Conservation (phyloP, 371 early-diverging fungal genomes). For the Batrachochytrium dendrobatidis region DNA sequence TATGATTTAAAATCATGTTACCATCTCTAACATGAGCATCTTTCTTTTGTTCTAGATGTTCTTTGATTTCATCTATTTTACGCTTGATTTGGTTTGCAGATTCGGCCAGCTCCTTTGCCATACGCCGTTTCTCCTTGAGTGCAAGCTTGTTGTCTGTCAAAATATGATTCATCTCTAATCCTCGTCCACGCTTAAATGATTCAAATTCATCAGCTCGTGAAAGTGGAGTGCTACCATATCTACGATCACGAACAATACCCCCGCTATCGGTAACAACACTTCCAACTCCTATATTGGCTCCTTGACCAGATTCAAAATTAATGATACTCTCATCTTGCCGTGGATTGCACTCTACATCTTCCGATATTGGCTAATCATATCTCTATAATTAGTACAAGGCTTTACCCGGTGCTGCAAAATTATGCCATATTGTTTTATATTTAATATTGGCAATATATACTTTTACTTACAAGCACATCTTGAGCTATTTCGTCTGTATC, state of each 20-base stretch:
- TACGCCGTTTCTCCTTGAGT: constrained; percentile 36
- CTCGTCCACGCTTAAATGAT: constrained; percentile 37
- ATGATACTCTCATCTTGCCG: not conserved
- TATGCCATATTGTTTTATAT: no score
- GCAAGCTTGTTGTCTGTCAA: constrained; percentile 42
- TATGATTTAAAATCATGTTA: constrained; percentile 2
- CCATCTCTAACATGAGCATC: constrained; percentile 7
- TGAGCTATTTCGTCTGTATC: no score
- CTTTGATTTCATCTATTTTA: constrained; percentile 32
- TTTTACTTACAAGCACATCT: no score
- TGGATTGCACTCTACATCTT: no score
- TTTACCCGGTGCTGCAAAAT: no score
- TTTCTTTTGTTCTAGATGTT: constrained; percentile 18
- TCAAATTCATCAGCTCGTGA: constrained; percentile 48
- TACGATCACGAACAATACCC: no score
- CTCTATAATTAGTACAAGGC: no score
- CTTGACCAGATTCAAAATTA: not conserved
- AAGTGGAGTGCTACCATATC: constrained; percentile 7
- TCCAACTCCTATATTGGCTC: not conserved
- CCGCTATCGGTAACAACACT: no score
- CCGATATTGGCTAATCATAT: no score
- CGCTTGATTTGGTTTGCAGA: constrained; percentile 31
- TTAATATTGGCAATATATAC: no score
- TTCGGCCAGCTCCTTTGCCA: constrained; percentile 33
- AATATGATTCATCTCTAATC: constrained; percentile 38